Evolutionary conservation across 208 protist genomes (phyloP), one percentile per base, ranked within the genome.

Genomic region (Willaertia magna): DNA sequence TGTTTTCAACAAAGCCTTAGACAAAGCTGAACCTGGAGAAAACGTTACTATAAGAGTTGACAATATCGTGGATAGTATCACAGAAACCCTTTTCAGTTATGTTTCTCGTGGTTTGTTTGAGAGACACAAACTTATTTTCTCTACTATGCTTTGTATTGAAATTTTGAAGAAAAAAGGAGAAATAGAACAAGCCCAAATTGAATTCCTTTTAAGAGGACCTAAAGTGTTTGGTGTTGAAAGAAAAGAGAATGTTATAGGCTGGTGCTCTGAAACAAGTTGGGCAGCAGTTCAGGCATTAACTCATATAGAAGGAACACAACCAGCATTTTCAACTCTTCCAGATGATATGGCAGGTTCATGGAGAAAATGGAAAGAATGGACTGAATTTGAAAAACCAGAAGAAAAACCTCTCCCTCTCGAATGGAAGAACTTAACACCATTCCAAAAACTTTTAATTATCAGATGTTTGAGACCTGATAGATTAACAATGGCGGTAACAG

Each of bases 371-470:
- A 78, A 85, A 30, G 52, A 88, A 86, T 90, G 88, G 88, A 44
- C 39, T 81, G 89, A 95, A 78, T 42, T 81, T 26, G 90, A 93
- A 85, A 74, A 81, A 34, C 95, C 95, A 52, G 95, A 97, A 89
- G 87, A 90, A 67, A 75, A 90, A 55, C 87, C 92, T 75, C 79
- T 97, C 26, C 95, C 95, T 11, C 78, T 90, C 12, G 94, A 97
- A 67, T 97, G 93, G 92, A 94, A 94, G 90, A 98, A 98, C 88
- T 90, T 98, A 82, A 94, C 91, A 39, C 91, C 94, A 81, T 98
- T 99, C 89, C 93, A 99, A 89, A 92, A 94, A 76, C 93, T 99
- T 86, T 91, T 97, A 30, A 93, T 99, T 59, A 88, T 99, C 48
- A 94, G 97, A 44, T 96, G 94, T 87, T 88, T 99, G 2, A 92